Base-by-base conservation (phyloP, 306 rosid species). In the Carpinus viminea region DNA sequence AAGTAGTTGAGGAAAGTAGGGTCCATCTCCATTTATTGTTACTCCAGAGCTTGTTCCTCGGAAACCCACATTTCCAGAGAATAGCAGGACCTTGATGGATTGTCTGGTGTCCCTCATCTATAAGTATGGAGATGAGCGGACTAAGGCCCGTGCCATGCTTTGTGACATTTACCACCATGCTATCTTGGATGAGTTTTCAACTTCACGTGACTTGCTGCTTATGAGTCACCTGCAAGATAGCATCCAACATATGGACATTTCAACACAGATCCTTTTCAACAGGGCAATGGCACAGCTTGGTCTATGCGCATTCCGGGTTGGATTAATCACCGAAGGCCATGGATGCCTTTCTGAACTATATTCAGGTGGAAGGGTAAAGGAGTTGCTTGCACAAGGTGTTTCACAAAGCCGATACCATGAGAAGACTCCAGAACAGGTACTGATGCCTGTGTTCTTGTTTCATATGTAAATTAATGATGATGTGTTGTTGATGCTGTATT, bases 361-460 rank as follows among this genome's bases (percentile, higher is more conserved):
- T 81, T 91, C 99, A n/a, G 98, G 99, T 74, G 98, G 98, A 79
- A 89, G 98, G 88, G 97, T 96, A 65, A 96, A 91, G 87, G 98
- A 96, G 83, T 80, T 96, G 87, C 97, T 96, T 65, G 99, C 99
- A 0, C 99, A 96, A 83, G 99, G 99, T 60, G 96, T 96, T 77
- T 87, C 96, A 7, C 99, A 96, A 73, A 93, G 94, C 74, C 86
- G 99, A 51, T 93, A 90, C 87, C 98, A 96, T 54, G 99, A 96
- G 82, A 96, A 96, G 87, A 96, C 98, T 74, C 98, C 99, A 7
- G 99, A 96, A 84, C 99, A 96, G 99, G 99, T 95, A 80, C 68
- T 73, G 18, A 31, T 21, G 41, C 74, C 46, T 72, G 21, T 62
- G 4, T 50, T 50, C n/a, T 26, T 24, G 55, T 71, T 71, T 50